phyloP scores from a whole-genome alignment of 768 basidiomycete species.

The Hygrocybe coccinea region DNA sequence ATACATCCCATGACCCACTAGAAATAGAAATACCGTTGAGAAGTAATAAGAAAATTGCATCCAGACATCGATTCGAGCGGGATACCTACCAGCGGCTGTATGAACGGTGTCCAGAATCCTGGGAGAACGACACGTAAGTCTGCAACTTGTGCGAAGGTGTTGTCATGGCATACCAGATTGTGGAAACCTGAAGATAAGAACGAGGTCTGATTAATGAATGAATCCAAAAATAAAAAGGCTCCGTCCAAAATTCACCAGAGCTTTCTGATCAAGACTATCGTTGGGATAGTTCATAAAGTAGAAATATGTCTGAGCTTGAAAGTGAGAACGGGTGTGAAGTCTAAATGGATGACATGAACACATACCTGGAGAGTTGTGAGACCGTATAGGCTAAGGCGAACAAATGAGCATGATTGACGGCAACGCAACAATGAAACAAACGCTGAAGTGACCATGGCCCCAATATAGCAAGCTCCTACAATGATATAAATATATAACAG shows the following conservation, averaged over 20 bases:
- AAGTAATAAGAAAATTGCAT: no score
- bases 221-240: not conserved
- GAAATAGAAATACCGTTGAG: not conserved
- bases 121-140: no score
- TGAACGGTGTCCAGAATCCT: no score
- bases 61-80: no score
- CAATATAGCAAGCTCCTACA: slow-evolving; percentile 19
- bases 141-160: no score
- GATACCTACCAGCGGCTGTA: no score
- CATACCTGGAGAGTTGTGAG: slow-evolving; percentile 21
- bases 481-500: not conserved
- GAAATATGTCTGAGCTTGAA: slow-evolving; percentile 18
- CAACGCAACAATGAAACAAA: slow-evolving; percentile 3
- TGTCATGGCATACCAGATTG: not conserved
- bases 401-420: not conserved
- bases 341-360: no score
- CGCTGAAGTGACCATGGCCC: slow-evolving; percentile 16
- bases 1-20: slow-evolving; percentile 26
- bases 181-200: not conserved
- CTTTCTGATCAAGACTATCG: slow-evolving; percentile 8
- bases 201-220: not conserved
- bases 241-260: slow-evolving; percentile 9
- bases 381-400: slow-evolving; percentile 16
- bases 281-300: slow-evolving; percentile 21
- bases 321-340: not conserved